Percentiles rank a stretch among this genome's conserved stretches.
These are phyloP conservation scores for Xylaria sp. DNA, from an alignment of 2,329 filamentous ascomycete genomes.

Conservation along the genomic window DNA sequence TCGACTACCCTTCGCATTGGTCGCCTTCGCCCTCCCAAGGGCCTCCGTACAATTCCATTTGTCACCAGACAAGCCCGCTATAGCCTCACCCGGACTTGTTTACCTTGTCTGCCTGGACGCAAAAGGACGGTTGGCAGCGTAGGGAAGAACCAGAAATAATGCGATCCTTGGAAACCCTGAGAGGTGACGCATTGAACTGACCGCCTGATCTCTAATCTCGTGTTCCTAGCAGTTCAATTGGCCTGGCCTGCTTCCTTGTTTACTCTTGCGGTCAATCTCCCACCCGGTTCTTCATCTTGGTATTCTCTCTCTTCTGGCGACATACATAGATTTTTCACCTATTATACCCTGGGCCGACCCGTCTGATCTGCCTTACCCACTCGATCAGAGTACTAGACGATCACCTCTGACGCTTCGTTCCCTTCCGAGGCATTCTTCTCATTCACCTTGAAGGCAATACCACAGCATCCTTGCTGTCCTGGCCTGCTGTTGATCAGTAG, in stretches of 20 bases:
- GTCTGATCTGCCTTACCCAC: not conserved
- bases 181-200: constrained; percentile 1
- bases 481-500: constrained; percentile 36
- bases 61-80: constrained; percentile 1
- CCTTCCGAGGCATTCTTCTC: constrained; percentile 14
- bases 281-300: not conserved
- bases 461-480: constrained; percentile 49
- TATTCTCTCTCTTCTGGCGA: not conserved
- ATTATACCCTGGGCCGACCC: not conserved
- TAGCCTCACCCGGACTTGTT: constrained; percentile 4
- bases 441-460: constrained; percentile 23
- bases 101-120: not conserved
- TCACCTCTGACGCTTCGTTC: constrained; percentile 4
- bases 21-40: constrained; percentile 2
- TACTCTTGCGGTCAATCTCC: not conserved
- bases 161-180: not conserved
- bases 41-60: constrained; percentile 9
- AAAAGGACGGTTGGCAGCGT: not conserved
- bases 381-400: constrained; percentile 1
- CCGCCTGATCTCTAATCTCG: not conserved
- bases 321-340: not conserved
- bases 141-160: not conserved
- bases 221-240: not conserved
- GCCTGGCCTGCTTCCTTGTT: not conserved
- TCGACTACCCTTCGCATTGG: constrained; percentile 2